Percentiles rank a stretch among this genome's conserved stretches.
Evolutionary conservation across 169 alveolate species (phyloP).

Genomic region (Cytauxzoon felis): DNA sequence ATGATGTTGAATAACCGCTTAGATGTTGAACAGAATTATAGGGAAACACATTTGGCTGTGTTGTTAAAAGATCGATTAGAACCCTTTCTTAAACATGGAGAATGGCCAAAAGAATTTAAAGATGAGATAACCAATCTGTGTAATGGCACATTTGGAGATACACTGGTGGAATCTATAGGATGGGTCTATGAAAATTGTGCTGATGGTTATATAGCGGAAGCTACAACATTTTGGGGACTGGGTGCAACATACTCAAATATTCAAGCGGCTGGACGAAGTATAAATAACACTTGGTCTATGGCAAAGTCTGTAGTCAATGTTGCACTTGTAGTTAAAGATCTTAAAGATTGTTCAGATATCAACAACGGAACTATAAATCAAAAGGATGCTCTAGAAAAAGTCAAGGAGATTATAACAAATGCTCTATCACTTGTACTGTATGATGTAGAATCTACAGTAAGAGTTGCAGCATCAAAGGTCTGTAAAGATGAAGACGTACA

Average conservation of each 20-base stretch:
- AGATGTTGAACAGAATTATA: conserved; percentile 58
- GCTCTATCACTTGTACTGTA: conserved; percentile 61
- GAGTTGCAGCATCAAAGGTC: conserved; percentile 65
- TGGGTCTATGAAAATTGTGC: conserved; percentile 73
- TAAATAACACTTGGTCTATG: conserved; percentile 44
- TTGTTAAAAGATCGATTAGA: conserved; percentile 50
- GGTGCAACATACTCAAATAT: conserved; percentile 67
- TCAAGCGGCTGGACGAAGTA: conserved; percentile 65
- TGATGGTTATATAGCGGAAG: conserved; percentile 64
- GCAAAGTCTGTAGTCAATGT: conserved; percentile 49
- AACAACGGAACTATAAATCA: neutral
- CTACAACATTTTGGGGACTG: conserved; percentile 69
- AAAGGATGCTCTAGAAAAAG: conserved; percentile 15
- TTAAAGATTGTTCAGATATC: neutral
- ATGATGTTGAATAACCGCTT: conserved; percentile 14
- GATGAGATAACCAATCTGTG: conserved; percentile 23
- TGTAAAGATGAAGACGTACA: conserved; percentile 62
- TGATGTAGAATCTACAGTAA: conserved; percentile 71
- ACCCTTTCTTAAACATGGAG: conserved; percentile 34
- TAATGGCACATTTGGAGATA: conserved; percentile 58
- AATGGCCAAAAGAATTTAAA: conserved; percentile 16
- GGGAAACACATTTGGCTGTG: conserved; percentile 66
- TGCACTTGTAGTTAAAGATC: conserved; percentile 20
- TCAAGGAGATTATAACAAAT: conserved; percentile 46
- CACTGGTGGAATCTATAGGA: conserved; percentile 70